Conservation (phyloP, 306 rosid species). For the Cotoneaster glaucophyllus region DNA sequence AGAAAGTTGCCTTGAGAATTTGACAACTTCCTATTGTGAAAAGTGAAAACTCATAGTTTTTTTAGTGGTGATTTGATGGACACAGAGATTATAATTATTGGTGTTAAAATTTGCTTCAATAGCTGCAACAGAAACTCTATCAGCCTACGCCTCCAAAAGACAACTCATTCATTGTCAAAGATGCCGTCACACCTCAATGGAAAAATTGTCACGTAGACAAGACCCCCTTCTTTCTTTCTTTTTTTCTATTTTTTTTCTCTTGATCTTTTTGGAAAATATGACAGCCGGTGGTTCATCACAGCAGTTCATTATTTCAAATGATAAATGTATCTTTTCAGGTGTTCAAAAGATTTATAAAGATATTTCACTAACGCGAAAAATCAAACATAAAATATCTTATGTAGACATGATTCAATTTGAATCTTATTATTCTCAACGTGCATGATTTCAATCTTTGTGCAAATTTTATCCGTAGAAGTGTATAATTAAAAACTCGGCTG, state of each 20-base stretch:
- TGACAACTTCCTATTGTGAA: neutral
- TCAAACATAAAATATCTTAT: too few relatives aligned
- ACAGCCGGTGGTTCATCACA: accelerated
- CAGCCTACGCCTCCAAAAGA: neutral
- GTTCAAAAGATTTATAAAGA: too few relatives aligned
- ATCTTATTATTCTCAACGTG: neutral
- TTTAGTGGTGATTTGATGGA: neutral
- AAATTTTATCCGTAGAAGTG: neutral
- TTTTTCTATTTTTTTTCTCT: accelerated
- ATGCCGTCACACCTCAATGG: slow-evolving; percentile 2
- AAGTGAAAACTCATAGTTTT: neutral
- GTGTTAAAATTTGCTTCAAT: neutral
- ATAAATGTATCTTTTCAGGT: too few relatives aligned
- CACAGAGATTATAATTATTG: neutral
- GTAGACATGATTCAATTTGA: neutral
- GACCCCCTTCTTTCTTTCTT: neutral
- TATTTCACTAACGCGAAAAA: accelerated
- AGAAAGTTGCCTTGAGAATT: neutral
- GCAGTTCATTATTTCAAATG: too few relatives aligned
- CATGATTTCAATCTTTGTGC: neutral
- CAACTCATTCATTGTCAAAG: slow-evolving; percentile 8
- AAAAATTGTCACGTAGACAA: neutral
- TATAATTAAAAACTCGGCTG: neutral
- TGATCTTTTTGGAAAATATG: too few relatives aligned
- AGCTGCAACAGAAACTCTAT: neutral